Evolutionary conservation across 2,329 filamentous ascomycete genomes (phyloP).

Genomic region (Penicillium janthinellum): DNA sequence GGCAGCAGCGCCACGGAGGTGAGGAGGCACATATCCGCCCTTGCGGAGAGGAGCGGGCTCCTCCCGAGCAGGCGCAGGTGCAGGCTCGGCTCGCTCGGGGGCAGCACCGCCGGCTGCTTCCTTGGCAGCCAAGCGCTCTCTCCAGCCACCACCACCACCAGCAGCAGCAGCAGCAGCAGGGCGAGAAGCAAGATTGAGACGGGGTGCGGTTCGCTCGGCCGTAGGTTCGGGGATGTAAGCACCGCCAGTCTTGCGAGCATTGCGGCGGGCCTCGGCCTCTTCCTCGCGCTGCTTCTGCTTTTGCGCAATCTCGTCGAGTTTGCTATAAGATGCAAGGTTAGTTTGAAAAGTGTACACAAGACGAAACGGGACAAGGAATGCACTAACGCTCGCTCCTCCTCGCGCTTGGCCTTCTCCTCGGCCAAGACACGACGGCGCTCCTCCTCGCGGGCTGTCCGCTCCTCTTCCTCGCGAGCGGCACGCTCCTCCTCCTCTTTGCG

Average conservation of each 20-base stretch:
- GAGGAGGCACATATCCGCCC: constrained; percentile 45
- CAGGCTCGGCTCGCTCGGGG: constrained; percentile 22
- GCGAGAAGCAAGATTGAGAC: constrained; percentile 56
- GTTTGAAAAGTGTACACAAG: constrained; percentile 16
- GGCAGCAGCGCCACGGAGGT: constrained; percentile 38
- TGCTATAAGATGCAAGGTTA: constrained; percentile 49
- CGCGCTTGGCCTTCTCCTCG: constrained; percentile 67
- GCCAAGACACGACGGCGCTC: constrained; percentile 72
- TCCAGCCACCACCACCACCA: constrained; percentile 53
- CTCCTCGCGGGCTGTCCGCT: constrained; percentile 77
- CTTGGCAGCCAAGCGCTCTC: constrained; percentile 61
- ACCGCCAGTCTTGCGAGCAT: constrained; percentile 62
- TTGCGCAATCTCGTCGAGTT: constrained; percentile 63
- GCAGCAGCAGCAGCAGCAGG: constrained; percentile 44
- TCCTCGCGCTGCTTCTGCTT: constrained; percentile 81
- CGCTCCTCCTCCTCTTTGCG: constrained; percentile 85
- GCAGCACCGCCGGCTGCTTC: constrained; percentile 32
- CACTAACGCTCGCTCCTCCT: constrained; percentile 61
- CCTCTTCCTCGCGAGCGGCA: constrained; percentile 77
- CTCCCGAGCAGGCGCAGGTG: constrained; percentile 29
- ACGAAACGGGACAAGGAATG: not conserved
- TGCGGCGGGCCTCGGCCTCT: constrained; percentile 77
- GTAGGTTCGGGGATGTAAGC: constrained; percentile 35
- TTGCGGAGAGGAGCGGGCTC: constrained; percentile 34
- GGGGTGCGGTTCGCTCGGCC: constrained; percentile 52